These are phyloP conservation scores for Penicillium expansum DNA, from an alignment of 2,329 filamentous ascomycete species.

Conservation along the genomic window DNA sequence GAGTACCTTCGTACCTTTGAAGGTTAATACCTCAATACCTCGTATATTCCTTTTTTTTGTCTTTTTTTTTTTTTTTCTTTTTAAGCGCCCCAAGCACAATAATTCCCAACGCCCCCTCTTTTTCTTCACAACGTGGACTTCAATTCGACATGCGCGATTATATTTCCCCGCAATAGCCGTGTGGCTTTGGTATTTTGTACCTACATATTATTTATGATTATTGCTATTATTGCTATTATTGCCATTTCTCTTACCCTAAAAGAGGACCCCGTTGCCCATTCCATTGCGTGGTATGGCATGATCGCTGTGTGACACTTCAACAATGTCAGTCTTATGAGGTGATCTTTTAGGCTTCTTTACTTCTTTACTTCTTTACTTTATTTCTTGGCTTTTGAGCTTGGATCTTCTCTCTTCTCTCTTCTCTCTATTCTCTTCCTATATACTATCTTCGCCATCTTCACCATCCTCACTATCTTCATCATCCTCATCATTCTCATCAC, in stretches of 20 bases:
- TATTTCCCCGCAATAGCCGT: slow-evolving; percentile 12
- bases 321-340: slow-evolving; percentile 11
- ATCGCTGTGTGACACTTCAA: slow-evolving; percentile 12
- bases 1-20: no score
- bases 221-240: background rate
- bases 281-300: slow-evolving; percentile 13
- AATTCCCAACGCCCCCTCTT: slow-evolving; percentile 7
- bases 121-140: background rate
- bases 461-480: background rate
- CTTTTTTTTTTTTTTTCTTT: slow-evolving; percentile 15
- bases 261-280: slow-evolving; percentile 4
- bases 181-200: background rate
- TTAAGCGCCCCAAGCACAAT: slow-evolving; percentile 27
- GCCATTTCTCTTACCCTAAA: background rate
- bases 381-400: background rate
- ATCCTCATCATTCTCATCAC: no score
- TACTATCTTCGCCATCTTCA: background rate
- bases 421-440: slow-evolving; percentile 2
- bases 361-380: background rate
- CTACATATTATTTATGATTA: background rate
- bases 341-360: slow-evolving; percentile 5
- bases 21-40: slow-evolving; percentile 1
- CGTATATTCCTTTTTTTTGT: background rate
- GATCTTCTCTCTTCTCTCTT: background rate
- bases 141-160: background rate